Evolutionary conservation across 1,139 yeast species (phyloP).

Genomic region (Taphrina deformans): DNA sequence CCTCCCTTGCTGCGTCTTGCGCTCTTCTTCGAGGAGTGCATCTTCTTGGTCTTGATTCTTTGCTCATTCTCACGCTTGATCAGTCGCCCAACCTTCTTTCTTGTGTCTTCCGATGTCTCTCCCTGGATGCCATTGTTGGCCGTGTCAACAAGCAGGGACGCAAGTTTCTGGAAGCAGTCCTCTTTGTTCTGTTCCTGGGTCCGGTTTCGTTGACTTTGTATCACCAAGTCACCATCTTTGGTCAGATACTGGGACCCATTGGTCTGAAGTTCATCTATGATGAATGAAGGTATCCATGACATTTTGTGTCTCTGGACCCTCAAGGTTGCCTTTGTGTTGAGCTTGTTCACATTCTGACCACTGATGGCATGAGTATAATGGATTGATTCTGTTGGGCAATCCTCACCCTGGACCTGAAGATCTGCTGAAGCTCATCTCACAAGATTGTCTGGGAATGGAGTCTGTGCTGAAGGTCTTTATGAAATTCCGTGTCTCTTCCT

Average conservation of each 20-base stretch:
- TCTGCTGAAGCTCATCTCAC: slow-evolving; percentile 21
- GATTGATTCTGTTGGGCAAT: not conserved
- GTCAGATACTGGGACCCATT: slow-evolving; percentile 18
- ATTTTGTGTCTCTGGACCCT: slow-evolving; percentile 13
- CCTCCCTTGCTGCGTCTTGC: slow-evolving; percentile 23
- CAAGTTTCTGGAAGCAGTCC: slow-evolving; percentile 21
- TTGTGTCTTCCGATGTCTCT: slow-evolving; percentile 14
- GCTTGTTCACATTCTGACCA: slow-evolving; percentile 34
- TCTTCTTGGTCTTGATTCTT: slow-evolving; percentile 19
- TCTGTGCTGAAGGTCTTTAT: slow-evolving; percentile 11
- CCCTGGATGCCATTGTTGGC: slow-evolving; percentile 19
- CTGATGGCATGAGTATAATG: not conserved
- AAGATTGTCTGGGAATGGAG: slow-evolving; percentile 7
- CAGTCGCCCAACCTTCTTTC: slow-evolving; percentile 10
- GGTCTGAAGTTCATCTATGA: not conserved
- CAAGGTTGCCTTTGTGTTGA: slow-evolving; percentile 33
- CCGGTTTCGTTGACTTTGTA: slow-evolving; percentile 17
- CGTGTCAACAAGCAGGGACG: slow-evolving; percentile 15
- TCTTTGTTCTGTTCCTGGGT: slow-evolving; percentile 29
- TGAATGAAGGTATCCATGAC: slow-evolving; percentile 21
- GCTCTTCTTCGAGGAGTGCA: slow-evolving; percentile 20
- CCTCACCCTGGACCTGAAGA: slow-evolving; percentile 29
- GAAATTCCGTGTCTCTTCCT: not conserved
- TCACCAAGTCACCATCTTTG: slow-evolving; percentile 22
- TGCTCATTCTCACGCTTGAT: slow-evolving; percentile 10